Base-by-base conservation (phyloP, 257 asterid species). In the Plectranthus barbatus region DNA sequence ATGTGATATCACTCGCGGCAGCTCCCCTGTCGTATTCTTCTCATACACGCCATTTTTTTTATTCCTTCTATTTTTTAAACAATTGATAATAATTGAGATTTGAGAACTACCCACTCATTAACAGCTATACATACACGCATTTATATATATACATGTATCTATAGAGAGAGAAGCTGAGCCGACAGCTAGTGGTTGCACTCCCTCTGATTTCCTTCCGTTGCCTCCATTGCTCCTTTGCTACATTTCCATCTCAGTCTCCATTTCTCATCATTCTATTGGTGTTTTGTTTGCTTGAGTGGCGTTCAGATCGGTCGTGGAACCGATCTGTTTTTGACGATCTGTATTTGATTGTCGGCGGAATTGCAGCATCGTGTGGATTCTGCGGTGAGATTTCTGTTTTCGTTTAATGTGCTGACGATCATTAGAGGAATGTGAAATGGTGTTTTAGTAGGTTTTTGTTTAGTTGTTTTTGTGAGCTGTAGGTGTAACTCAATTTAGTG, bases 1-100 rank as follows among this genome's bases (percentile, higher is more conserved):
- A 5, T 26, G 50, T n/a, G n/a, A 72, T 63, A 63, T 59, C 20
- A 24, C 47, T 9, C 44, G 44, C 4, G 49, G 72, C 69, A 78
- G 88, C 84, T 78, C 70, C 52, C 17, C 64, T 68, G 82, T 85
- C 82, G 66, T 74, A 76, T 80, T 83, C 92, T 82, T 83, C 80
- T n/a, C 56, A 68, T 48, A 60, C 78, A 79, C 76, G 75, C 75
- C 60, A 69, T 62, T 53, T 59, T 39, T 67, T 33, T n/a, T 13
- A 41, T 45, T 31, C 60, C 7, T 39, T 5, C 19, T 46, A 17
- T 19, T 7, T 51, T 54, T 33, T 18, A 14, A 20, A 59, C 63
- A 41, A 44, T 51, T 6, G 5, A 52, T 45, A 53, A 29, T 26
- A 60, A 54, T 46, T 58, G 64, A 40, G 64, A 67, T 56, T 56